Evolutionary conservation across 1,284 basidiomycete species (phyloP).

Genomic region (Trametes versicolor): DNA sequence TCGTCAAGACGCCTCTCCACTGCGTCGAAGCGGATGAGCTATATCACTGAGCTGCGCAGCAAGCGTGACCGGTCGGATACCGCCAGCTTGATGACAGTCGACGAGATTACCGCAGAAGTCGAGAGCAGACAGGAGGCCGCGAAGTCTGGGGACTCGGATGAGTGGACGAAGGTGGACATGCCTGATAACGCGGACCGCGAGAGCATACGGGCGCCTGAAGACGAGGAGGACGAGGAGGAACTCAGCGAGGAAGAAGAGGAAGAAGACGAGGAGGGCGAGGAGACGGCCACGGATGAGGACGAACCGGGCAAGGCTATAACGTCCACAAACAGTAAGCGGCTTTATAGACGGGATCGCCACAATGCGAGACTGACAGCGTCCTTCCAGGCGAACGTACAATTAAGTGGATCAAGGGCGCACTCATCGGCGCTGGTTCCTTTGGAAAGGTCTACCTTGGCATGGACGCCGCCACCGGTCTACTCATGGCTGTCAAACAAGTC

Average conservation of each 20-base stretch:
- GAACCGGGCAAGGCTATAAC: constrained; percentile 67
- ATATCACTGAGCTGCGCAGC: constrained; percentile 79
- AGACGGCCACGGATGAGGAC: constrained; percentile 55
- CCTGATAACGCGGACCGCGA: constrained; percentile 54
- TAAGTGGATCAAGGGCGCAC: constrained; percentile 99
- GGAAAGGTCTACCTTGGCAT: constrained; percentile 97
- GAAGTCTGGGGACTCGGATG: constrained; percentile 63
- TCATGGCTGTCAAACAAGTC: constrained; percentile 99
- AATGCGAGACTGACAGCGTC: background rate
- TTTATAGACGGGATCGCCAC: background rate
- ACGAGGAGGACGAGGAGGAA: constrained; percentile 54
- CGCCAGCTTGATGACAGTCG: constrained; percentile 93
- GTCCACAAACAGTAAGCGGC: constrained; percentile 64
- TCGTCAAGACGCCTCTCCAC: constrained; percentile 54
- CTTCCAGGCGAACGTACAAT: constrained; percentile 66
- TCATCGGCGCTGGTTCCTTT: constrained; percentile 97
- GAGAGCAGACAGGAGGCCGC: constrained; percentile 79
- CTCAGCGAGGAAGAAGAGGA: background rate
- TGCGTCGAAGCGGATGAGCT: constrained; percentile 79
- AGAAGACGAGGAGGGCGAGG: constrained; percentile 47
- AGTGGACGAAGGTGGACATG: constrained; percentile 72
- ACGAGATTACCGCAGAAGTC: constrained; percentile 97
- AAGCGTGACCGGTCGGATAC: constrained; percentile 89
- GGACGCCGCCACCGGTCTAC: constrained; percentile 92
- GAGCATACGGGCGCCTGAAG: constrained; percentile 50